Conservation (phyloP, 2,329 filamentous ascomycete species). For the Xylariaceae sp. region DNA sequence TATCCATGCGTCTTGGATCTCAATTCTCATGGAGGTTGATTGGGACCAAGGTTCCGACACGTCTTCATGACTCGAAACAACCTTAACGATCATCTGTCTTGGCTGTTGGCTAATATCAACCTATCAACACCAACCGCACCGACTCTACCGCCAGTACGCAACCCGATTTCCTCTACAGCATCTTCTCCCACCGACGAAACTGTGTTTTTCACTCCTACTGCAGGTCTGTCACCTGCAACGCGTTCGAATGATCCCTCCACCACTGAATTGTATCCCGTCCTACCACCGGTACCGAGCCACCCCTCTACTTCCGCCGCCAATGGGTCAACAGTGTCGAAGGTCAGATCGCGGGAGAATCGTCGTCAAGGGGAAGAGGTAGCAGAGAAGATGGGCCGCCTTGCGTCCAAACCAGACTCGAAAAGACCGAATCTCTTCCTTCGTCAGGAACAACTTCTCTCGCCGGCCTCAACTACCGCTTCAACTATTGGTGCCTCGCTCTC, state of each 20-base stretch:
- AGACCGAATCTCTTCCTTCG: conserved; percentile 53
- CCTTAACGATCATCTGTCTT: conserved; percentile 62
- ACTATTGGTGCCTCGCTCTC: conserved; percentile 43
- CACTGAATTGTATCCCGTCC: conserved; percentile 32
- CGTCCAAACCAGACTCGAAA: conserved; percentile 52
- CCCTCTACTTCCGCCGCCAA: conserved; percentile 29
- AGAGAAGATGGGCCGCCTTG: conserved; percentile 53
- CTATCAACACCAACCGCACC: conserved; percentile 49
- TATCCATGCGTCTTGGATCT: conserved; percentile 25
- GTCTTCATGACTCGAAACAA: conserved; percentile 70
- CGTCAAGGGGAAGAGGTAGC: conserved; percentile 30
- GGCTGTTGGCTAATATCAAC: conserved; percentile 59
- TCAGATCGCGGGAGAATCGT: conserved; percentile 31
- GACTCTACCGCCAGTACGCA: conserved; percentile 45
- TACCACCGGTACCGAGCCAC: conserved; percentile 26
- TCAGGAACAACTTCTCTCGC: conserved; percentile 52
- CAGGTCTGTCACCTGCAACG: conserved; percentile 26
- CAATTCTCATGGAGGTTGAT: conserved; percentile 41
- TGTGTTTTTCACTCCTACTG: conserved; percentile 30
- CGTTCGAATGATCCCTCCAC: conserved; percentile 26
- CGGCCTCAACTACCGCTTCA: conserved; percentile 47
- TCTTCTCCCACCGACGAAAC: conserved; percentile 36
- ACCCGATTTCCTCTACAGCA: conserved; percentile 31
- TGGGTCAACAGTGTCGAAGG: conserved; percentile 32
- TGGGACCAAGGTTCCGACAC: conserved; percentile 47